Base-by-base conservation (phyloP, 352 stramenopile genomes). In the Pythium vanterpoolii region DNA sequence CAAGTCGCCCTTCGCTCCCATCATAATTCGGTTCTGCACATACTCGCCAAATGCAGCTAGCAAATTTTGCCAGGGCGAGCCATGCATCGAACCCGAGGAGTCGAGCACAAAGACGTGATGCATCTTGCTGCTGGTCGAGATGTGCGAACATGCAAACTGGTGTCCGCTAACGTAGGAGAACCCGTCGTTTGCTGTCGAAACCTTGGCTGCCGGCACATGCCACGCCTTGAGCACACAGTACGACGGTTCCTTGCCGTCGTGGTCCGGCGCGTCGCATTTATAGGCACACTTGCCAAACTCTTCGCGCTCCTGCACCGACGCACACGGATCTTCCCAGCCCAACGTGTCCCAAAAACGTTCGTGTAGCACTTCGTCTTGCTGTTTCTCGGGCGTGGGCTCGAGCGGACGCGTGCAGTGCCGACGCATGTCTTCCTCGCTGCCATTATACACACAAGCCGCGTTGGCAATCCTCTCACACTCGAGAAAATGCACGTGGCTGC, bases 61-160 rank as follows among this genome's bases (percentile, higher is more conserved):
- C 24, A 95, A 64, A n/a, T 79, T 61, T 21, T 45, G 26, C 85
- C 85, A 93, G 5, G 81, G 79, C 14, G 27, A 51, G 1, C 85
- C 81, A 3, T 23, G 47, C 83, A 95, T 95, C 21, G 85, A 95
- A 0, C 81, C 80, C 10, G 85, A 93, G 39, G 66, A 73, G 49
- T 95, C 85, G n/a, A 94, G 44, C 36, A 94, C 79, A 33, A 94
- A 90, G 2, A 94, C 69, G 33, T 92, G 85, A 38, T 94, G 83
- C 62, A 82, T 79, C 53, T 89, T 77, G 13, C 66, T 76, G 26
- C 72, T 74, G 24, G 60, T 72, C 0, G 76, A 60, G 23, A 77
- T 44, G 39, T 95, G 85, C 47, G 77, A 82, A 57, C 85, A 91
- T 34, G 80, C 69, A 60, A 94, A 91, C 56, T 89, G 73, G 69